Percentiles rank a stretch among this genome's conserved stretches.
Conservation (phyloP, 371 early-diverging fungal species). For the Mortierella sp. region DNA sequence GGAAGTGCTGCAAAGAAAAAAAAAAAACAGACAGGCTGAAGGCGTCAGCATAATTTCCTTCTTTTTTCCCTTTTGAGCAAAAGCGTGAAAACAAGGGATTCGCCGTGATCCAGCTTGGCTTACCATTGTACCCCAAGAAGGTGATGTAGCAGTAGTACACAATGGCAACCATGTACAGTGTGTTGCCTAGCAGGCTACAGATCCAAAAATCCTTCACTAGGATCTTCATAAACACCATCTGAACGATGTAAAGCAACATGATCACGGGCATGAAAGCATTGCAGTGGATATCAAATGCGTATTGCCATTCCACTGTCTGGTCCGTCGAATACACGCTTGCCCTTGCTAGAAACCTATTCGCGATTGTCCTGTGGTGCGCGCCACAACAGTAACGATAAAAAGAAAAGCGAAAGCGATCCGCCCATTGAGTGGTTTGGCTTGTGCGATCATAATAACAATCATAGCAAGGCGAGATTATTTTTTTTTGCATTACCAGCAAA, state of each 20-base stretch:
- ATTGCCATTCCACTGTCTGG: slow-evolving; percentile 93
- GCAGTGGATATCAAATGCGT: slow-evolving; percentile 94
- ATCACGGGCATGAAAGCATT: slow-evolving; percentile 91
- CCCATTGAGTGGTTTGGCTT: no score
- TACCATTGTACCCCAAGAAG: slow-evolving; percentile 88
- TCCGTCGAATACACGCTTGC: slow-evolving; percentile 81
- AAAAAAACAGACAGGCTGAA: background rate
- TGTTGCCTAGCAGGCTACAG: slow-evolving; percentile 83
- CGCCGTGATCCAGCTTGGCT: slow-evolving; percentile 18
- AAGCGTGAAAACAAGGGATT: background rate
- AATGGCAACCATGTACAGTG: slow-evolving; percentile 80
- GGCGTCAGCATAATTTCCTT: no score
- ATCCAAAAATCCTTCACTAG: slow-evolving; percentile 77
- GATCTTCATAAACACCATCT: slow-evolving; percentile 88
- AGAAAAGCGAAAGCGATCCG: background rate
- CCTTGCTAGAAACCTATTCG: slow-evolving; percentile 84
- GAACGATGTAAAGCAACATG: slow-evolving; percentile 84
- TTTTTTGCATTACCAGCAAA: slow-evolving; percentile 67
- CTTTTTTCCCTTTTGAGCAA: background rate
- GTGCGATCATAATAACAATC: no score
- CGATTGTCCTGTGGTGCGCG: slow-evolving; percentile 63
- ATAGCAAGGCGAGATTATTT: no score
- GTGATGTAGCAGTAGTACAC: slow-evolving; percentile 86
- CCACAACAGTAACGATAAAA: background rate
- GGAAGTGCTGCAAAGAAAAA: slow-evolving; percentile 75